A percentile compares a stretch with the other conserved stretches of the same genome.
Evolutionary conservation across 192 early-diverging fungal genomes (phyloP).

Genomic region (Backusella parvicylindrica): DNA sequence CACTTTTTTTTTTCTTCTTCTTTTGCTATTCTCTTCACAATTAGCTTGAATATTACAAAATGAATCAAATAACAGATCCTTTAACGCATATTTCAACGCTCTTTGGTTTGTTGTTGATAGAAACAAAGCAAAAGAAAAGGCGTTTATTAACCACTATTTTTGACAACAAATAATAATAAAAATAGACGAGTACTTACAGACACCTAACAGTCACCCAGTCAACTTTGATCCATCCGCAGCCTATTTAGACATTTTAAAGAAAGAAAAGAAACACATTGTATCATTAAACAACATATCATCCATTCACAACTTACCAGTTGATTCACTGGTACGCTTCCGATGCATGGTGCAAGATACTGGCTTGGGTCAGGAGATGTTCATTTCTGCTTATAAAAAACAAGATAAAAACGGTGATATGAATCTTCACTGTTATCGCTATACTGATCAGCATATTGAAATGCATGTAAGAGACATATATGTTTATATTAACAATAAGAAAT

Average conservation of each 20-base stretch:
- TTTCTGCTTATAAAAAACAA: slow-evolving; percentile 31
- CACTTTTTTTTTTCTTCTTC: not conserved
- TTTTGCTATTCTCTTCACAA: not conserved
- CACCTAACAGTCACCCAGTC: not conserved
- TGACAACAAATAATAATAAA: too few relatives aligned
- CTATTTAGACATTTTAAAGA: not conserved
- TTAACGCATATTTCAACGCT: not conserved
- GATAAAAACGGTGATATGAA: slow-evolving; percentile 14
- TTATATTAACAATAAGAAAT: not conserved
- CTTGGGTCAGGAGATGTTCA: slow-evolving; percentile 64
- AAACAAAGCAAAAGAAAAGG: not conserved
- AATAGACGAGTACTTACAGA: not conserved
- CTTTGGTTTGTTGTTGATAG: not conserved
- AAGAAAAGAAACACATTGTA: slow-evolving; percentile 38
- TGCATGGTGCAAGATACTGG: slow-evolving; percentile 83
- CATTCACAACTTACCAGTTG: slow-evolving; percentile 23
- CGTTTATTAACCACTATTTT: not conserved
- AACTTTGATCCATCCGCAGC: slow-evolving; percentile 11
- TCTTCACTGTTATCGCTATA: slow-evolving; percentile 39
- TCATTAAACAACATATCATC: slow-evolving; percentile 36
- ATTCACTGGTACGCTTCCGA: slow-evolving; percentile 64
- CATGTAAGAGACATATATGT: slow-evolving; percentile 17
- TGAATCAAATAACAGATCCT: not conserved
- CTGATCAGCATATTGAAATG: slow-evolving; percentile 35
- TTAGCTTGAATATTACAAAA: not conserved